phyloP scores from a whole-genome alignment of 2,329 filamentous ascomycete species.

The Curvularia hawaiiensis region DNA sequence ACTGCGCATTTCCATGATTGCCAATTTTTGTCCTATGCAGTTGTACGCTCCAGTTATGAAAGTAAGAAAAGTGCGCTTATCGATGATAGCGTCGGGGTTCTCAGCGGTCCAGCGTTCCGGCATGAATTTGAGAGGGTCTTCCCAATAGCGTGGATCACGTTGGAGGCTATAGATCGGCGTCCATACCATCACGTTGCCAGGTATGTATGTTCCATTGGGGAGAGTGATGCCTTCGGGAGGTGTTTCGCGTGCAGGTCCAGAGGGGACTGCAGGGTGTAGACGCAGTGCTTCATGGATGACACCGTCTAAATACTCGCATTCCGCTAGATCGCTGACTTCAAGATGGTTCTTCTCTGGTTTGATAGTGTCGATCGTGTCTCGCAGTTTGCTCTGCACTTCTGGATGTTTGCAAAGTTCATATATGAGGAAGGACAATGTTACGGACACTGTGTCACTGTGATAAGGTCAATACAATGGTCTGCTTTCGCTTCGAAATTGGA shows the following conservation, averaged over 20 bases:
- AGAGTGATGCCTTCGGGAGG: constrained; percentile 40
- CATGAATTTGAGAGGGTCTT: constrained; percentile 31
- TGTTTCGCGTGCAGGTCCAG: constrained; percentile 40
- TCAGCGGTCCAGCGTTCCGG: constrained; percentile 41
- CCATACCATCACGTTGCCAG: constrained; percentile 36
- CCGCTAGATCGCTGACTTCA: constrained; percentile 33
- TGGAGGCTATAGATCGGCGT: constrained; percentile 40
- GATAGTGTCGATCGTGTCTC: constrained; percentile 25
- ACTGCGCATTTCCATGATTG: constrained; percentile 68
- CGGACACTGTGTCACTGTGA: constrained; percentile 36
- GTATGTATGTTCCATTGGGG: constrained; percentile 38
- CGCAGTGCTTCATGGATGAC: constrained; percentile 40
- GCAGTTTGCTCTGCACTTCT: constrained; percentile 28
- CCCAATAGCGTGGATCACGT: constrained; percentile 37
- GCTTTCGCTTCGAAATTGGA: neutral
- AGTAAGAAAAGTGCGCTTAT: constrained; percentile 68
- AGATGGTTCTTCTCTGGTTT: constrained; percentile 27
- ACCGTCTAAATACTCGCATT: constrained; percentile 37
- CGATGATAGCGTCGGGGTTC: constrained; percentile 24
- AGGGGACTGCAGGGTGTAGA: constrained; percentile 39
- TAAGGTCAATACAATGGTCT: neutral
- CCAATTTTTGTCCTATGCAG: constrained; percentile 71
- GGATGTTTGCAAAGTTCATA: constrained; percentile 40
- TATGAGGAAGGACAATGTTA: constrained; percentile 35
- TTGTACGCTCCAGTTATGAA: constrained; percentile 71